Conservation (phyloP, 208 protist genomes). For the Herpetomonas muscarum region DNA sequence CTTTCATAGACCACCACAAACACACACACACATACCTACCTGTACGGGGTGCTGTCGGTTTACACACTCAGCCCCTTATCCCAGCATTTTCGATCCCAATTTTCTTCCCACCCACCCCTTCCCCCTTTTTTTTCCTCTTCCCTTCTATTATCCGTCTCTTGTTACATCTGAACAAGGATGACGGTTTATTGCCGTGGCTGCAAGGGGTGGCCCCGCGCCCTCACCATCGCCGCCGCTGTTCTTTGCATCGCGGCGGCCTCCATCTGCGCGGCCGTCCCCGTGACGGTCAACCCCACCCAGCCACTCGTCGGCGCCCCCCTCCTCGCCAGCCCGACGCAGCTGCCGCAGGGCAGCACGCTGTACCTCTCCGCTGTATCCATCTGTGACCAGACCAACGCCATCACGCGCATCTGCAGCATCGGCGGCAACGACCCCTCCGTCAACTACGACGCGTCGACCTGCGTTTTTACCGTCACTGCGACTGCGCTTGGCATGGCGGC, state of each 20-base stretch:
- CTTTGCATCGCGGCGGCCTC: neutral
- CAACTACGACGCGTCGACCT: slow-evolving; percentile 33
- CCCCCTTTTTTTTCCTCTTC: too few species aligned
- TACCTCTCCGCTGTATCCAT: slow-evolving; percentile 26
- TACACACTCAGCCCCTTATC: too few species aligned
- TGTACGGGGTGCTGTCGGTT: too few species aligned
- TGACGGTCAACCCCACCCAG: slow-evolving; percentile 18
- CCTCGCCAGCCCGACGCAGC: slow-evolving; percentile 23
- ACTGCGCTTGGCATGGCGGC: slow-evolving; percentile 19
- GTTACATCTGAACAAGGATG: too few species aligned
- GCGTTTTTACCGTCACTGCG: slow-evolving; percentile 39
- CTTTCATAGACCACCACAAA: too few species aligned
- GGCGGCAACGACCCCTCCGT: slow-evolving; percentile 7
- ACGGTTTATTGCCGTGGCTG: too few species aligned
- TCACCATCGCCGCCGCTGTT: slow-evolving; percentile 1
- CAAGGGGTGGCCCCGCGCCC: too few species aligned
- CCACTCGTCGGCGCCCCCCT: slow-evolving; percentile 60
- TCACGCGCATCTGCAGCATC: slow-evolving; percentile 32
- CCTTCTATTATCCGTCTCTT: too few species aligned
- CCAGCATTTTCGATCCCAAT: too few species aligned
- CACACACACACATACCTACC: too few species aligned
- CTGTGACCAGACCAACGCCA: slow-evolving; percentile 13
- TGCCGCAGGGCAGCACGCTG: slow-evolving; percentile 21
- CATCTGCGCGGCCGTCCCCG: neutral
- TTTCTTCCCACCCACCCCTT: too few species aligned